Base-by-base conservation (phyloP, 2,329 filamentous ascomycete genomes). In the Lachnum nothofagi region DNA sequence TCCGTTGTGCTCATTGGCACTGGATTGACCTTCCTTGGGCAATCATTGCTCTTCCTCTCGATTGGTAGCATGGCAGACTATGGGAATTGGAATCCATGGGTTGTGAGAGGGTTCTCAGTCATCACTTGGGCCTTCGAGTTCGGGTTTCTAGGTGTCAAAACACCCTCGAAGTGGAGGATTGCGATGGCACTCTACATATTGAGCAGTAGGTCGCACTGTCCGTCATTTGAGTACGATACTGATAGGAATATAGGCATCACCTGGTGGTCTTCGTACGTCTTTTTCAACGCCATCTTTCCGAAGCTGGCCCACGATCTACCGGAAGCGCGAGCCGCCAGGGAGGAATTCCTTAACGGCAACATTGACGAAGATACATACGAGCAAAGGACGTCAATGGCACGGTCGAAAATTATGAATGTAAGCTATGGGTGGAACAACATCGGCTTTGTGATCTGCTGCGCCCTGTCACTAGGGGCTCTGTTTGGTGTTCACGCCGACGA, bases 251-350 rank as follows among this genome's bases (percentile, higher is more conserved):
- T 20, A 65, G 61, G 60, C 27, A 54, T 63, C 27, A 60, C 60
- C 10, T 65, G 58, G 50, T 62, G 60, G 61, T 56, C 61, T 3
- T 64, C 61, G 2, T 64, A 64, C 31, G 62, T 64, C 25, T 65
- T 65, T 35, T 65, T 63, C 54, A 64, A 63, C 38, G 62, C 61
- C 4, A 60, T 63, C 14, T 65, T 65, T 40, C 62, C 62, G 2
- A 63, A 64, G 43, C 46, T 65, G 10, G 49, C 61, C 12, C 58
- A 62, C 49, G 59, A 64, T 41, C 57, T 63, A 7, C 62, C 62
- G 3, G 61, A 65, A 49, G 52, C 48, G 27, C 57, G 59, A 31
- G 22, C 23, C 10, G 62, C 61, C 4, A 48, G 48, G 38, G 57
- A 60, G 16, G 47, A 60, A 16, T 49, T 54, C 14, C 25, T 58